Evolutionary conservation across 176 grass and related monocot genomes (phyloP).

Genomic region (Echinochloa phyllopogon): DNA sequence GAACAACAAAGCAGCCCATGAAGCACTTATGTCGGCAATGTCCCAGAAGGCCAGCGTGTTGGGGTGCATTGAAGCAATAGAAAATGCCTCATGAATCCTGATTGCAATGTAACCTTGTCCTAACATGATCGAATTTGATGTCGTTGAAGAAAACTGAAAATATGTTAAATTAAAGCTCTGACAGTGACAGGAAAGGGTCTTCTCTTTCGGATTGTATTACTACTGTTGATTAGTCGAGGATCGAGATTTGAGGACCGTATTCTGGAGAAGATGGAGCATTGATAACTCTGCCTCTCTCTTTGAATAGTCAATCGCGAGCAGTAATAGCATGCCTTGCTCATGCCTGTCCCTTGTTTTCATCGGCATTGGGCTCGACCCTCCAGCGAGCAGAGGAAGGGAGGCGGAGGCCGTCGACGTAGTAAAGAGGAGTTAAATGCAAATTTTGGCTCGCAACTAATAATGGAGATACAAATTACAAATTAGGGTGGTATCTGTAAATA

Average conservation of each 20-base stretch:
- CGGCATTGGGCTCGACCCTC: no score
- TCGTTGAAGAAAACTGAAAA: not conserved
- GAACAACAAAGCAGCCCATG: constrained; percentile 76
- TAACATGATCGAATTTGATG: not conserved
- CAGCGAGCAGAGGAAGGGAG: not conserved
- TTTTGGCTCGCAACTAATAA: no score
- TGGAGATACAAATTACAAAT: no score
- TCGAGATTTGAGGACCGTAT: no score
- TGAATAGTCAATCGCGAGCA: no score
- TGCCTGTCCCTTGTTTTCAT: no score
- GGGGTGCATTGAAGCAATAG: constrained; percentile 90
- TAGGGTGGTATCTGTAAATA: not conserved
- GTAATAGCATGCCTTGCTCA: no score
- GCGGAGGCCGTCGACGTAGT: not conserved
- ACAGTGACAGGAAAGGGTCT: not conserved
- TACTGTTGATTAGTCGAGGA: not conserved
- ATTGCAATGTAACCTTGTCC: constrained; percentile 14
- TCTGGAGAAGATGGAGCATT: no score
- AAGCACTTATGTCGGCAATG: constrained; percentile 83
- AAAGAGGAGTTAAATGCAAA: no score
- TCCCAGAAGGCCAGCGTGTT: constrained; percentile 73
- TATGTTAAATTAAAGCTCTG: constrained; percentile 8
- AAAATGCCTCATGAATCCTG: constrained; percentile 70
- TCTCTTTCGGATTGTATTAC: not conserved
- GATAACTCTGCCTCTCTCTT: no score